Evolutionary conservation across 257 asterid genomes (phyloP), one percentile per base, ranked within the genome.

Genomic region (Rhazya stricta): DNA sequence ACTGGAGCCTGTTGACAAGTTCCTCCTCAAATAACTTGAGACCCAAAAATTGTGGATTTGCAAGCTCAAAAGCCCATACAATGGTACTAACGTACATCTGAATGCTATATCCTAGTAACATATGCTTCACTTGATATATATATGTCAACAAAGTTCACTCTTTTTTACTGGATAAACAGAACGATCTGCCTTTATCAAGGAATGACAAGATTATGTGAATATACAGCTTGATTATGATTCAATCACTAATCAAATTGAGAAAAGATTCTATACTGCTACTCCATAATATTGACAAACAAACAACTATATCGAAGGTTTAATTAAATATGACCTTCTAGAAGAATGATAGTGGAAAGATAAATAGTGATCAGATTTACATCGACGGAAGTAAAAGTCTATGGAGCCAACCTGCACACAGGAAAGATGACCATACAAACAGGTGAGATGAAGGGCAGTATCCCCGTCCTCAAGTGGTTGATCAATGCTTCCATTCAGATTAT

Each of bases 391-490:
- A 60, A 13, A 29, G 12, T n/a, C 21, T 39, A 65, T 63, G 3
- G 57, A 32, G 76, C 77, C 23, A 61, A 91, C 96, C 97, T 92
- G 97, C 74, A 89, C 97, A 46, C 97, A 92, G 41, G 85, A 45
- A 69, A 90, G 76, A 80, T 94, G 92, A 72, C 99, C 99, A 62
- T 89, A 92, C 76, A 92, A 88, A 83, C 99, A 94, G 5, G 96
- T 34, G 39, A 94, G 90, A 82, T 92, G 99, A 80, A 94, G 99
- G 67, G 92, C 92, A 46, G 94, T 92, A 81, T 94, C 99, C 37
- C 99, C 99, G 67, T 94, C 99, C 84, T 90, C 98, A 74, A 89
- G 81, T 42, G 96, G 92, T 77, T 90, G 89, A 75, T 94, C 89
- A 71, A 94, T 90, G 85, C 79, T 85, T 36, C 96, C 96, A 77